Conservation (phyloP, 106 monocot species). For the Vanilla planifolia region DNA sequence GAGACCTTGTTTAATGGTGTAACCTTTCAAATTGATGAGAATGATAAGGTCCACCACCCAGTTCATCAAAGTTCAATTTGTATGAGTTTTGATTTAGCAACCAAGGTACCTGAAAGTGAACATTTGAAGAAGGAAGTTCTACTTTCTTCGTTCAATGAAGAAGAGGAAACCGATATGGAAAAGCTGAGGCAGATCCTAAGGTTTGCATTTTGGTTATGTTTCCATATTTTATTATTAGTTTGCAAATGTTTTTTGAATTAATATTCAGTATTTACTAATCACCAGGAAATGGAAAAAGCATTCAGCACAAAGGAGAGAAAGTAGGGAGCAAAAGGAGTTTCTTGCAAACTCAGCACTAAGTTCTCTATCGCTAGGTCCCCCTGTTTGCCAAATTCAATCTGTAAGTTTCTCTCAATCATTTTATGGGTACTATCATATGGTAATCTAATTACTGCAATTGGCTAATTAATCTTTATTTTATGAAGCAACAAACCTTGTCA, state of each 20-base stretch:
- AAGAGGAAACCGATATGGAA: slow-evolving; percentile 35
- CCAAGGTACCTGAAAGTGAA: slow-evolving; percentile 7
- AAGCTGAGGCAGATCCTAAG: slow-evolving; percentile 61
- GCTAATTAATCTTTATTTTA: slow-evolving; percentile 10
- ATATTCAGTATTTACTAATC: background rate
- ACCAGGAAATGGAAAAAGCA: slow-evolving; percentile 74
- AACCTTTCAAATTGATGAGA: slow-evolving; percentile 1
- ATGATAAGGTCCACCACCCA: slow-evolving; percentile 13
- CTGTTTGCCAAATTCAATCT: slow-evolving; percentile 27
- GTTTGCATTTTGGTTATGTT: slow-evolving; percentile 20
- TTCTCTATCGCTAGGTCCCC: slow-evolving; percentile 68
- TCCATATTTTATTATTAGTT: slow-evolving; percentile 4
- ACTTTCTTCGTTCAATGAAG: slow-evolving; percentile 5
- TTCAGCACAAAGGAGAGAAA: slow-evolving; percentile 35
- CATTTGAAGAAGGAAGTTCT: slow-evolving; percentile 9
- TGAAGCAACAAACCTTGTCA: slow-evolving; percentile 21
- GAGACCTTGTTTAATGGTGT: slow-evolving; percentile 2
- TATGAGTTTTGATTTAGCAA: background rate
- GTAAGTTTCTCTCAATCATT: slow-evolving; percentile 25
- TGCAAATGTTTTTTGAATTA: background rate
- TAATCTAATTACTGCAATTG: background rate
- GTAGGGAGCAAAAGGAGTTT: slow-evolving; percentile 35
- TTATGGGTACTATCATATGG: background rate
- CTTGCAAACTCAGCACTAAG: slow-evolving; percentile 57
- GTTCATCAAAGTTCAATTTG: slow-evolving; percentile 11